Percentiles rank a stretch among this genome's conserved stretches.
phyloP scores from a whole-genome alignment of 2,329 filamentous ascomycete genomes.

The Niveomyces coronatus region DNA sequence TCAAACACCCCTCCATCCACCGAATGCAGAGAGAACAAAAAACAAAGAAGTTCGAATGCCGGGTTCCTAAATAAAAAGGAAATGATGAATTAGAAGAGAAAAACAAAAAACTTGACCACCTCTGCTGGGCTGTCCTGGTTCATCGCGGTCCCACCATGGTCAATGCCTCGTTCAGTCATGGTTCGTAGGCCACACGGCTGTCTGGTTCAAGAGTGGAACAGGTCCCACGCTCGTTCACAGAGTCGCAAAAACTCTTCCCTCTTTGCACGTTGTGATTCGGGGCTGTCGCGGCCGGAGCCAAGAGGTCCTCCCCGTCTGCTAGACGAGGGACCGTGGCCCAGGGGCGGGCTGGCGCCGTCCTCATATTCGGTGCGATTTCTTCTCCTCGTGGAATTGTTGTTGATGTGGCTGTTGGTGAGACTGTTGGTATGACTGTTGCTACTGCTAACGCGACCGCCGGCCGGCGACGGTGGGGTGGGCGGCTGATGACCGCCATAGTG shows the following conservation, averaged over 20 bases:
- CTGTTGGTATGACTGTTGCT: too few relatives aligned
- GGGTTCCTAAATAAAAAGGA: not conserved
- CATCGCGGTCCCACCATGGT: too few relatives aligned
- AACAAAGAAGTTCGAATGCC: too few relatives aligned
- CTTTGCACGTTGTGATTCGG: constrained; percentile 74
- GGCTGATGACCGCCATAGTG: constrained; percentile 94
- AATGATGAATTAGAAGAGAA: not conserved
- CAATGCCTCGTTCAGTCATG: constrained; percentile 12
- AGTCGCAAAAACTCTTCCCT: constrained; percentile 84
- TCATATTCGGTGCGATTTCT: constrained; percentile 86
- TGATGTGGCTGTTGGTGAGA: too few relatives aligned
- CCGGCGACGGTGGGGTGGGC: constrained; percentile 77
- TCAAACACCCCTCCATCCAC: too few relatives aligned
- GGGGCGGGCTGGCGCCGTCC: constrained; percentile 76
- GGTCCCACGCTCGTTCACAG: constrained; percentile 86
- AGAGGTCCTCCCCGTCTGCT: constrained; percentile 61
- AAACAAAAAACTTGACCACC: too few relatives aligned
- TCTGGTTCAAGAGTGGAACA: constrained; percentile 72
- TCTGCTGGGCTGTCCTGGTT: too few relatives aligned
- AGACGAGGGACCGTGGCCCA: constrained; percentile 60
- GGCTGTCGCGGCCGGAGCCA: constrained; percentile 71
- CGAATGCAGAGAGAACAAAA: too few relatives aligned
- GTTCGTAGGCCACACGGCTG: constrained; percentile 12
- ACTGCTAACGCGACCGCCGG: constrained; percentile 37
- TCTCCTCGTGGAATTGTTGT: constrained; percentile 48